Evolutionary conservation across 148 eudicot species (phyloP).

Genomic region (Amaranthus palmeri): DNA sequence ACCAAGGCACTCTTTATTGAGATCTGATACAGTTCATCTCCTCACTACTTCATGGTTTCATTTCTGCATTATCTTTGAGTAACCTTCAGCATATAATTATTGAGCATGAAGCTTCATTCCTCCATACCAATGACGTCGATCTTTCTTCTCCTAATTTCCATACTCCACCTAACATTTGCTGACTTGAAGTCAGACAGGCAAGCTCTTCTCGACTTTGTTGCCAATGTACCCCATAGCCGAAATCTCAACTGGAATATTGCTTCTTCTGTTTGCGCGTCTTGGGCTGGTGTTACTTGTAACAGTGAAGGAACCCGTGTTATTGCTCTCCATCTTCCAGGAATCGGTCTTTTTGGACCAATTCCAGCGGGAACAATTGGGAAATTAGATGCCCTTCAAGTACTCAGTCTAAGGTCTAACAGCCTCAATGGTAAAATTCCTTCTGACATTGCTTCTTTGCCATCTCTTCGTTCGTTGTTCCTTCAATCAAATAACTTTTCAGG

Average conservation of each 20-base stretch:
- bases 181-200: constrained; percentile 66
- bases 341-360: constrained; percentile 65
- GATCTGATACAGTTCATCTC: background rate
- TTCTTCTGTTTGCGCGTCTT: constrained; percentile 52
- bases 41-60: background rate
- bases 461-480: constrained; percentile 64
- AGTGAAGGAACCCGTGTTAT: constrained; percentile 47
- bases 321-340: constrained; percentile 69
- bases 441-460: constrained; percentile 59
- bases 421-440: constrained; percentile 64
- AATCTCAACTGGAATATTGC: constrained; percentile 63
- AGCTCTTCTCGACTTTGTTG: constrained; percentile 65
- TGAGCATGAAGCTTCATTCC: constrained; percentile 37
- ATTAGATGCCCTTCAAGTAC: constrained; percentile 61
- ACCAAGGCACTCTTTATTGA: background rate
- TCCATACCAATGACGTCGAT: constrained; percentile 15
- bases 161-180: constrained; percentile 32
- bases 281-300: constrained; percentile 80
- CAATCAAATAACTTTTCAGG: constrained; percentile 81
- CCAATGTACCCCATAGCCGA: constrained; percentile 56
- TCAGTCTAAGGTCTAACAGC: constrained; percentile 74
- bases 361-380: constrained; percentile 62
- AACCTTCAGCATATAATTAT: constrained; percentile 3
- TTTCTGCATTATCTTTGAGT: background rate
- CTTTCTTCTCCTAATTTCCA: constrained; percentile 25